Percentiles rank a stretch among this genome's conserved stretches.
These are phyloP conservation scores for Amoeboaphelidium protococcarum DNA, from an alignment of 371 early-diverging fungal species.

Conservation along the genomic window DNA sequence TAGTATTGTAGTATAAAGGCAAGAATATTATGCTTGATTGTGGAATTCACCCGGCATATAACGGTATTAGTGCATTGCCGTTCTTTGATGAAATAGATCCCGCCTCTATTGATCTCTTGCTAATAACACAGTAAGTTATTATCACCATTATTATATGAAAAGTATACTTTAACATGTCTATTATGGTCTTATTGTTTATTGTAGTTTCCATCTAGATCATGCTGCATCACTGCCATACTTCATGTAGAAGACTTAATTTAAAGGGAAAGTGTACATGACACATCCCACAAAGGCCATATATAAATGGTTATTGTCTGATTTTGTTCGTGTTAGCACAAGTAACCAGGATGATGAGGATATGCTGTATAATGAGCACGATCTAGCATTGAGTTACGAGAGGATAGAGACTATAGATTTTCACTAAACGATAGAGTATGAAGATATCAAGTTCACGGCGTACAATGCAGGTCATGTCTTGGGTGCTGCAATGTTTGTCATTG, in stretches of 20 bases:
- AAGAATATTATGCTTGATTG: slow-evolving; percentile 96
- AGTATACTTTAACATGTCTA: not conserved
- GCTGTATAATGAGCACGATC: slow-evolving; percentile 86
- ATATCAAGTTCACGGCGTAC: slow-evolving; percentile 85
- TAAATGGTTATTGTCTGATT: slow-evolving; percentile 94
- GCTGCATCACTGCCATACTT: slow-evolving; percentile 98
- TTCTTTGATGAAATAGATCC: slow-evolving; percentile 97
- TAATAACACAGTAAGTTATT: slow-evolving; percentile 66
- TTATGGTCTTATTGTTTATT: slow-evolving; percentile 4
- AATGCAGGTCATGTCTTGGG: slow-evolving; percentile 99
- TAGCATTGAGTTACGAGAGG: slow-evolving; percentile 64
- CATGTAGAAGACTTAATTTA: slow-evolving; percentile 92
- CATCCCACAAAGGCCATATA: slow-evolving; percentile 99
- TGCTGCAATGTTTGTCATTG: slow-evolving; percentile 98
- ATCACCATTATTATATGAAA: not conserved
- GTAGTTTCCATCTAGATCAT: slow-evolving; percentile 96
- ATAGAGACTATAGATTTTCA: slow-evolving; percentile 97
- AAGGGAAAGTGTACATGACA: slow-evolving; percentile 99
- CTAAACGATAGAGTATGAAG: slow-evolving; percentile 84
- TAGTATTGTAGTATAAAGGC: slow-evolving; percentile 81
- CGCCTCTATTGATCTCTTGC: slow-evolving; percentile 64
- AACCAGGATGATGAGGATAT: slow-evolving; percentile 61
- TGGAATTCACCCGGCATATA: slow-evolving; percentile 96
- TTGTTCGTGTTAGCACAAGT: slow-evolving; percentile 64
- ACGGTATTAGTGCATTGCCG: slow-evolving; percentile 86